phyloP scores from a whole-genome alignment of 805 yeast species.

The Ogataea nitratoaversa region DNA sequence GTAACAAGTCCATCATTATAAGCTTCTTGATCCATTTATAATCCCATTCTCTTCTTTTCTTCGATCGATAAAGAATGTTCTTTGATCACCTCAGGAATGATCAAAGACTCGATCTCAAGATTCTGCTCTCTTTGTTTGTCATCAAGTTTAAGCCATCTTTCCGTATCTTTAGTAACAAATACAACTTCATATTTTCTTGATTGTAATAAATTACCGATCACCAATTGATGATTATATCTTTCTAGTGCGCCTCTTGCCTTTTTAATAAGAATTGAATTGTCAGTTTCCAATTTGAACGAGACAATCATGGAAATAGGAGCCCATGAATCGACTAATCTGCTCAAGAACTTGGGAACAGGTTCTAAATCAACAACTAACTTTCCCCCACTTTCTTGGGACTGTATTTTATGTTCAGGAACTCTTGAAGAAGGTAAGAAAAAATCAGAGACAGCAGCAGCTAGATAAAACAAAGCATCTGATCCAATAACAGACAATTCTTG shows the following conservation, averaged over 20 bases:
- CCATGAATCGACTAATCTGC: constrained; percentile 87
- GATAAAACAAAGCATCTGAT: constrained; percentile 64
- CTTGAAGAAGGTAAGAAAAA: constrained; percentile 85
- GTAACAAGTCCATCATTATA: no score
- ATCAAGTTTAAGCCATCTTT: constrained; percentile 48
- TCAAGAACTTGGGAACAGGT: constrained; percentile 92
- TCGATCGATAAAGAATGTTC: constrained; percentile 64
- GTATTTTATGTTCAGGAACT: constrained; percentile 92
- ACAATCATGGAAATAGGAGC: constrained; percentile 93
- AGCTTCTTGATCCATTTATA: no score
- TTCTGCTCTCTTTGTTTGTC: constrained; percentile 35
- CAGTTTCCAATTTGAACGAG: constrained; percentile 93
- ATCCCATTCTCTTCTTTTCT: constrained; percentile 22
- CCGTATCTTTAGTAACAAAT: constrained; percentile 57
- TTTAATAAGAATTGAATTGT: constrained; percentile 57
- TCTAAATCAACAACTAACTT: constrained; percentile 81
- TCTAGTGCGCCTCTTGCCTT: constrained; percentile 78
- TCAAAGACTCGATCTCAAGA: constrained; percentile 70
- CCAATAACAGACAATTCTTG: constrained; percentile 52
- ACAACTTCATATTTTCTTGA: constrained; percentile 86
- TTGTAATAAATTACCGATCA: constrained; percentile 88
- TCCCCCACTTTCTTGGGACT: constrained; percentile 66
- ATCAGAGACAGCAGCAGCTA: constrained; percentile 98
- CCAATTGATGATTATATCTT: constrained; percentile 88
- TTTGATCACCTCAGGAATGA: constrained; percentile 71